Evolutionary conservation across 352 stramenopile genomes (phyloP).

Genomic region (Aphanomyces astaci): DNA sequence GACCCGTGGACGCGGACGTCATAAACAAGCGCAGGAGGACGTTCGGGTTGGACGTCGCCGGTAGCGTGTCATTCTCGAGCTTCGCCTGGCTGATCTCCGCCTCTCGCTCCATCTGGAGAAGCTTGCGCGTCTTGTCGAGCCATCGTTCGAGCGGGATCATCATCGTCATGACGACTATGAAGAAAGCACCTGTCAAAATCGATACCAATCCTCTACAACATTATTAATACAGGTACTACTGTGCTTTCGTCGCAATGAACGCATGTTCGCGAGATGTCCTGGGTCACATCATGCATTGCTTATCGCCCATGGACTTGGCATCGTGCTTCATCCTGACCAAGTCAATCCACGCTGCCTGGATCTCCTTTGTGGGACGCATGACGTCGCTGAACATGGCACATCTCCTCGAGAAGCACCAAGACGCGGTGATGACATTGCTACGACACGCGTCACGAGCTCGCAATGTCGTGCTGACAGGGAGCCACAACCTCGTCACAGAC

Average conservation of each 20-base stretch:
- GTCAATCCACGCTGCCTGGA: background rate
- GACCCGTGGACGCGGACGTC: conserved; percentile 35
- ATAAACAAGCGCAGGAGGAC: conserved; percentile 49
- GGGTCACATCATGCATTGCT: background rate
- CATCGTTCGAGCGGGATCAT: conserved; percentile 43
- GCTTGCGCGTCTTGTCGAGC: conserved; percentile 34
- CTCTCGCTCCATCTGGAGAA: conserved; percentile 54
- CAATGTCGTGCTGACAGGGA: background rate
- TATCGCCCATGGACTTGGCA: background rate
- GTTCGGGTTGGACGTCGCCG: conserved; percentile 56
- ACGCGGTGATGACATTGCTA: background rate
- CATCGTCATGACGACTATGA: no score
- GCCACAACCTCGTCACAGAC: background rate
- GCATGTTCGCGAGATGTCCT: background rate
- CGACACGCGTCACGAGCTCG: background rate
- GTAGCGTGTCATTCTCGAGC: conserved; percentile 43
- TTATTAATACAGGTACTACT: no score
- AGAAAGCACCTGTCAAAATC: background rate
- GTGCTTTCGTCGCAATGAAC: background rate
- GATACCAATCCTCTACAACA: background rate
- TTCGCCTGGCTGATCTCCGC: conserved; percentile 53
- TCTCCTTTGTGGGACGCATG: background rate
- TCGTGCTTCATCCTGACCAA: background rate
- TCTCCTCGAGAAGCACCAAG: background rate
- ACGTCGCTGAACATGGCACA: background rate